Base-by-base conservation (phyloP, 257 asterid genomes). In the Agastache rugosa region DNA sequence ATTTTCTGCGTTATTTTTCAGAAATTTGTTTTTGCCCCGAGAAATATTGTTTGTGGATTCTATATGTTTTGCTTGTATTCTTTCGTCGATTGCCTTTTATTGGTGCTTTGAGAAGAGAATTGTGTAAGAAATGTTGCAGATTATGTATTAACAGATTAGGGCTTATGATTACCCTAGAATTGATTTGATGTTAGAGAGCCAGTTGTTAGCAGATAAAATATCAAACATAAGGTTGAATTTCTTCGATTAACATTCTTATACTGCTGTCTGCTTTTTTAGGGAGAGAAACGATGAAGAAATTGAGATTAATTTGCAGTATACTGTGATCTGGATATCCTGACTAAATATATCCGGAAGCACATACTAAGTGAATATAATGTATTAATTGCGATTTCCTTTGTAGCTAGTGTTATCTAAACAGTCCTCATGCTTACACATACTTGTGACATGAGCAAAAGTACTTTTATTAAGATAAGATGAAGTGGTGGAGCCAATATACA, bases 301-400 rank as follows among this genome's bases (percentile, higher is more conserved):
- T 58, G 63, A 17, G 67, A 61, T 61, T 16, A 29, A 61, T 59
- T 25, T 59, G 62, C 35, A 27, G 65, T 25, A 25, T 25, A 25
- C 2, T 25, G 29, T 25, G 29, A 25, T 25, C 29, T 25, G 29
- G 29, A 25, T 25, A 25, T 25, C 29, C 29, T 25, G 29, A 25
- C 29, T 3, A 25, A 25, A 25, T 25, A 25, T 25, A 25, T 25
- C 2, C 29, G 29, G 29, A 25, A 25, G 29, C 29, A 25, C 29
- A 25, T 25, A 25, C 29, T 25, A 25, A 25, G 1, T 25, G 29
- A 25, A 25, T 25, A 25, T 25, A 25, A 25, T 35, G 39, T 8
- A 35, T 35, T 5, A 35, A 5, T 8, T 31, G 3, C 35, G 35
- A 31, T 31, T 31, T 3, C 35, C 35, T 31, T 3, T 31, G 5